phyloP scores from a whole-genome alignment of 495 filamentous ascomycete species.

The Xylaria cubensis region DNA sequence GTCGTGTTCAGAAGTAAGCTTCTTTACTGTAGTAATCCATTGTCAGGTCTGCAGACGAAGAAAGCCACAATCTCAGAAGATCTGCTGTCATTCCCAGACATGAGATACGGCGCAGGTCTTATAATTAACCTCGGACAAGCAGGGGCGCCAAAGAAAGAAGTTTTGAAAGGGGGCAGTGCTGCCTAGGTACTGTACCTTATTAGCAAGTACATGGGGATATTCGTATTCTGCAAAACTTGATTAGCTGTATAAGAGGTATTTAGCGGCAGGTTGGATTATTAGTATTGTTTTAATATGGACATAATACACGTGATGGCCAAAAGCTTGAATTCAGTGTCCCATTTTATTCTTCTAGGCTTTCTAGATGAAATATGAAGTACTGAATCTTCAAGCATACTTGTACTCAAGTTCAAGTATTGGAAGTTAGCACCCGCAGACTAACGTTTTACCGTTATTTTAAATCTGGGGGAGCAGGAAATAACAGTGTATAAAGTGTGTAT shows the following conservation, averaged over 20 bases:
- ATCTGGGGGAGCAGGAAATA: too few species aligned
- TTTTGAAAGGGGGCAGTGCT: slow-evolving; percentile 3
- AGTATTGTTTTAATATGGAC: not conserved
- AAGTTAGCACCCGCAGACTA: not conserved
- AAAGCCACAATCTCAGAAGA: not conserved
- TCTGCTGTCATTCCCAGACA: not conserved
- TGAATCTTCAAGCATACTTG: not conserved
- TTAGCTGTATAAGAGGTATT: not conserved
- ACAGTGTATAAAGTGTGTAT: not conserved
- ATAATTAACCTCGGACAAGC: not conserved
- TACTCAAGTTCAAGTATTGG: not conserved
- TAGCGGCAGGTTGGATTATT: not conserved
- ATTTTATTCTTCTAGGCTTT: not conserved
- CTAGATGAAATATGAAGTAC: not conserved
- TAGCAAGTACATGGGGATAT: not conserved
- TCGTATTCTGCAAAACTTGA: not conserved
- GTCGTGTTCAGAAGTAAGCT: not conserved
- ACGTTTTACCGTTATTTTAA: not conserved
- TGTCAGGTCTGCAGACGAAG: not conserved
- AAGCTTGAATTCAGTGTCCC: not conserved
- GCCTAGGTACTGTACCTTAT: not conserved
- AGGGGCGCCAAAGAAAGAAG: not conserved
- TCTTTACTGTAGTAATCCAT: not conserved
- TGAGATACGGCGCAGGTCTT: not conserved
- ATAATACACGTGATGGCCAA: not conserved